Conservation (phyloP, 2,329 filamentous ascomycete species). For the Penicillium sp. region DNA sequence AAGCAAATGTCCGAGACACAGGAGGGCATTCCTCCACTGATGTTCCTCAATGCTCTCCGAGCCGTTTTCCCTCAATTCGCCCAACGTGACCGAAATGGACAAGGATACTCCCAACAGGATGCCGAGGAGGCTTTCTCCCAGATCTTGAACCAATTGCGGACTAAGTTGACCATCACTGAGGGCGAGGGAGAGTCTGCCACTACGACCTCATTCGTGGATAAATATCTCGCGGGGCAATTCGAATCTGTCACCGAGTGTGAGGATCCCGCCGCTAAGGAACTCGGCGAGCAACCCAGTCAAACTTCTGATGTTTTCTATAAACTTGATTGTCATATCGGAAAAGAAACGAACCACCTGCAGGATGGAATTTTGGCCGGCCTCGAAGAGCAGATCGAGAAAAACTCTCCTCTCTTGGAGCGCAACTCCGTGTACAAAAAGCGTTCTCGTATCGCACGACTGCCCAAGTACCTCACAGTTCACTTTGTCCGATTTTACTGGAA, state of each 20-base stretch:
- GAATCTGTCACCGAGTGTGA: slow-evolving; percentile 78
- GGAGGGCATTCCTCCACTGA: slow-evolving; percentile 76
- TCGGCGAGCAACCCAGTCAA: slow-evolving; percentile 66
- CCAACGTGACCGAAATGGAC: slow-evolving; percentile 76
- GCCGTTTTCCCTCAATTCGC: slow-evolving; percentile 86
- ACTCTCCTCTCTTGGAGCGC: slow-evolving; percentile 70
- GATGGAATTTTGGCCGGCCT: slow-evolving; percentile 83
- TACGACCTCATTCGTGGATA: slow-evolving; percentile 75
- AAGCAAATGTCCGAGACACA: slow-evolving; percentile 87
- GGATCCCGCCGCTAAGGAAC: slow-evolving; percentile 71
- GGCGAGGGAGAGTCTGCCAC: slow-evolving; percentile 40
- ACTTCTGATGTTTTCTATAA: slow-evolving; percentile 79
- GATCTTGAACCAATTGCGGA: slow-evolving; percentile 77
- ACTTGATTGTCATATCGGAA: slow-evolving; percentile 92
- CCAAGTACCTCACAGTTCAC: slow-evolving; percentile 94
- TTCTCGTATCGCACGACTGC: slow-evolving; percentile 83
- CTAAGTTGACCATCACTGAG: slow-evolving; percentile 68
- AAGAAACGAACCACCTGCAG: slow-evolving; percentile 79
- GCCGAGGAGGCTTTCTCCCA: slow-evolving; percentile 98
- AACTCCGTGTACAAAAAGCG: slow-evolving; percentile 85
- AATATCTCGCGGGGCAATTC: slow-evolving; percentile 83
- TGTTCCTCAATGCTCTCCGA: slow-evolving; percentile 78
- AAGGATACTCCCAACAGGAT: slow-evolving; percentile 94
- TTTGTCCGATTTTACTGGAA: slow-evolving; percentile 99
- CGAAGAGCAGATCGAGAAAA: slow-evolving; percentile 88